Percentiles rank a stretch among this genome's conserved stretches.
Evolutionary conservation across 306 rosid species (phyloP).

Genomic region (Prunus davidiana): DNA sequence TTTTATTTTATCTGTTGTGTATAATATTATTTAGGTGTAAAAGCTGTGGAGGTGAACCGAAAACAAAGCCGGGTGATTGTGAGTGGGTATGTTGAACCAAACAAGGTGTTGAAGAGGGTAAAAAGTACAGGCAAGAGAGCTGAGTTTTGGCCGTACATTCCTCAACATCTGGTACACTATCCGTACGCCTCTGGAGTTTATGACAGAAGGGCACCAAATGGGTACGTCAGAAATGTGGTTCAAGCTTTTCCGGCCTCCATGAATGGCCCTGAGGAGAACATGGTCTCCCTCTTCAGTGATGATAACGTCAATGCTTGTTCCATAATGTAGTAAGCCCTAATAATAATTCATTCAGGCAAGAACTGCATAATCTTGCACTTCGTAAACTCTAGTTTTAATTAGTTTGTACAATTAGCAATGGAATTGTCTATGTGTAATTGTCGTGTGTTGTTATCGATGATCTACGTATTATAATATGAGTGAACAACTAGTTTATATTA

Average conservation of each 20-base stretch:
- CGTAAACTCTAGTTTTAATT: no score
- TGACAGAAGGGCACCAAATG: conserved; percentile 80
- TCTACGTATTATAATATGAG: no score
- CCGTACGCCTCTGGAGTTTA: conserved; percentile 66
- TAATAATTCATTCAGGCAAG: no score
- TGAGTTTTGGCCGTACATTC: conserved; percentile 90
- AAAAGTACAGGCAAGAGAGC: conserved; percentile 69
- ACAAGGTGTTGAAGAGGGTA: conserved; percentile 70
- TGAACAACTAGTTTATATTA: no score
- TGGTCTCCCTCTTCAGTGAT: conserved; percentile 65
- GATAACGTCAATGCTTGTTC: conserved; percentile 87
- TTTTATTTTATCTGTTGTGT: no score
- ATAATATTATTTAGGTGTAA: conserved; percentile 48
- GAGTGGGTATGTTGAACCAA: conserved; percentile 76
- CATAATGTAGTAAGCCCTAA: conserved; percentile 43
- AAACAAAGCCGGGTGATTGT: conserved; percentile 71
- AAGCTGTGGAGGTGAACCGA: conserved; percentile 76
- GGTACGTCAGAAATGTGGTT: conserved; percentile 50
- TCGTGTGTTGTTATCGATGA: no score
- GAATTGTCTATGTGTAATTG: no score
- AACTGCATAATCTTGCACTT: neutral
- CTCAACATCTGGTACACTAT: conserved; percentile 62
- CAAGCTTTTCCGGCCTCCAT: conserved; percentile 50
- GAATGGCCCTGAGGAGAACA: conserved; percentile 42
- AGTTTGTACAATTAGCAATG: neutral